Percentiles rank a stretch among this genome's conserved stretches.
These are phyloP conservation scores for Phytopythium delawarense DNA, from an alignment of 352 stramenopile genomes.

Conservation along the genomic window DNA sequence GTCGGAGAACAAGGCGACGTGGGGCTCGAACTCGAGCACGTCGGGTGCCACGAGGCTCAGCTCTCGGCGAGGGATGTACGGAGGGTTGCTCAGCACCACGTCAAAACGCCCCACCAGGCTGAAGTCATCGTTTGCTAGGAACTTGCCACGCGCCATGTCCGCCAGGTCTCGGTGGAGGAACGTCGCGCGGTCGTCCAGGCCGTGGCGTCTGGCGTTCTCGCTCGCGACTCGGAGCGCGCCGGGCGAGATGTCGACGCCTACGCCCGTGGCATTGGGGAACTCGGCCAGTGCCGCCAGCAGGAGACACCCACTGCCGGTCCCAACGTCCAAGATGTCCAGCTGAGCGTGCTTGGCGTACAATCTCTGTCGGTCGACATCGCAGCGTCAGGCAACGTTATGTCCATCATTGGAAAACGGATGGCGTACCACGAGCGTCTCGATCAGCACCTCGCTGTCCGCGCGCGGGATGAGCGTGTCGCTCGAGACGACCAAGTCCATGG, in stretches of 20 bases:
- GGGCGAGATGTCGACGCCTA: conserved; percentile 57
- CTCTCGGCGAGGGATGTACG: conserved; percentile 61
- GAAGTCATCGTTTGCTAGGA: background rate
- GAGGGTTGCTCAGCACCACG: conserved; percentile 69
- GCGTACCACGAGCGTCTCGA: conserved; percentile 59
- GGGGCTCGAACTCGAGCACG: conserved; percentile 63
- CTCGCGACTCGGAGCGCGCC: conserved; percentile 46
- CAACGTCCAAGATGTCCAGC: conserved; percentile 62
- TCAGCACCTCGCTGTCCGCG: conserved; percentile 77
- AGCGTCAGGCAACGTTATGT: conserved; percentile 12
- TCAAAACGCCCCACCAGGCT: conserved; percentile 45
- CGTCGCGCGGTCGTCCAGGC: conserved; percentile 14
- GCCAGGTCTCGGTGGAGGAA: conserved; percentile 30
- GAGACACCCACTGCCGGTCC: conserved; percentile 66
- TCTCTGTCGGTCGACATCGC: background rate
- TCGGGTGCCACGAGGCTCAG: conserved; percentile 49
- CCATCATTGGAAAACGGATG: too few species aligned
- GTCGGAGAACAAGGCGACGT: conserved; percentile 66
- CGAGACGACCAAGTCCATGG: conserved; percentile 47
- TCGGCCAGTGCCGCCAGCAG: conserved; percentile 56
- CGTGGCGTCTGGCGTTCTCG: conserved; percentile 37
- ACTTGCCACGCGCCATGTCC: conserved; percentile 6
- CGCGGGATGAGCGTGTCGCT: conserved; percentile 70
- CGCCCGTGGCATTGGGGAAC: conserved; percentile 47
- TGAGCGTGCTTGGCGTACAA: conserved; percentile 32